Evolutionary conservation across 1,284 basidiomycete species (phyloP).

Genomic region (Coniophora puteana): DNA sequence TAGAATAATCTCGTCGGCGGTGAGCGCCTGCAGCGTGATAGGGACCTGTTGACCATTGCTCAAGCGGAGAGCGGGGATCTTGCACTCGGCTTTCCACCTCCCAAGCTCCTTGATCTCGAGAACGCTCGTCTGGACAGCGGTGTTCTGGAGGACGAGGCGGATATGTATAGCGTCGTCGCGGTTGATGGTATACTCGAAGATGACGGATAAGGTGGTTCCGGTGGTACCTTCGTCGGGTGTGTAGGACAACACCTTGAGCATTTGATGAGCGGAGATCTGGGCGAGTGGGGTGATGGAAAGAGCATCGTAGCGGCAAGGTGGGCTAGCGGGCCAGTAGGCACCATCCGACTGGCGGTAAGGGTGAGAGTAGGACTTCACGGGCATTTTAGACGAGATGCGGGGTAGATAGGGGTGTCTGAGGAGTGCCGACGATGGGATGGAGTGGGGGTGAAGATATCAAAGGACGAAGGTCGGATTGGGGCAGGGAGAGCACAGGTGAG

Average conservation of each 20-base stretch:
- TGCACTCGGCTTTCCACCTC: slow-evolving; percentile 58
- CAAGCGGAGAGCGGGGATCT: slow-evolving; percentile 40
- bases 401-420: too few species aligned
- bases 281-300: slow-evolving; percentile 25
- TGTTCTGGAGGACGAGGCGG: slow-evolving; percentile 63
- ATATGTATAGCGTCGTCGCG: slow-evolving; percentile 48
- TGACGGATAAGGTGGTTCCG: slow-evolving; percentile 55
- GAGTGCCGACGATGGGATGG: too few species aligned
- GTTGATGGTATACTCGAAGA: slow-evolving; percentile 54
- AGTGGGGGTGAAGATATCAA: too few species aligned
- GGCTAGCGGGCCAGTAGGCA: slow-evolving; percentile 16
- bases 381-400: too few species aligned
- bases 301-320: slow-evolving; percentile 14
- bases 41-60: slow-evolving; percentile 35
- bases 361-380: too few species aligned
- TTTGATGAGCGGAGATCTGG: slow-evolving; percentile 46
- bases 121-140: slow-evolving; percentile 57
- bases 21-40: slow-evolving; percentile 61
- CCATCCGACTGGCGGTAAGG: too few species aligned
- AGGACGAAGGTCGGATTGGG: too few species aligned
- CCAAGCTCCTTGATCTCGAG: slow-evolving; percentile 39
- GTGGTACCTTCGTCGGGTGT: slow-evolving; percentile 56
- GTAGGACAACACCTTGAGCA: slow-evolving; percentile 60
- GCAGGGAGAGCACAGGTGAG: too few species aligned
- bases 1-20: slow-evolving; percentile 46